Evolutionary conservation across 2,329 filamentous ascomycete genomes (phyloP).

Genomic region (Ophiocordyceps camponoti-floridani): DNA sequence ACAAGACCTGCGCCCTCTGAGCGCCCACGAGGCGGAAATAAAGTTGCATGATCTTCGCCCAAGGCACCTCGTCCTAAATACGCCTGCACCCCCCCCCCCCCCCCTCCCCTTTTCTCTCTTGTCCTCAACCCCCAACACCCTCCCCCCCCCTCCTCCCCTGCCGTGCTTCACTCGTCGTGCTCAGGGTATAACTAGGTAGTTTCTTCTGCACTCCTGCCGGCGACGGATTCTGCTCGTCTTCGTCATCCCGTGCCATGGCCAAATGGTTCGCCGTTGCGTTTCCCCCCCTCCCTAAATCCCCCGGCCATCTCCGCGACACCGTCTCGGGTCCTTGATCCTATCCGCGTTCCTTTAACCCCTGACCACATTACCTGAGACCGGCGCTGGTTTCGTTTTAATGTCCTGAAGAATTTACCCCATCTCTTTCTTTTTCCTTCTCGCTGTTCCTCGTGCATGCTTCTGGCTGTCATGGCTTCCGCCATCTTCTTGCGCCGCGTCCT

Average conservation of each 20-base stretch:
- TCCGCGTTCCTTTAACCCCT: neutral
- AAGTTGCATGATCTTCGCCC: too few relatives aligned
- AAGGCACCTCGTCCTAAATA: too few relatives aligned
- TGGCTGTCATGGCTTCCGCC: neutral
- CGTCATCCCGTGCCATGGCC: neutral
- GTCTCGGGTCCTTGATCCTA: neutral
- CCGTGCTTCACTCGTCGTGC: neutral
- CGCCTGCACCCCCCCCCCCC: too few relatives aligned
- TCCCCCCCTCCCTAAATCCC: neutral
- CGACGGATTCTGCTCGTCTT: neutral
- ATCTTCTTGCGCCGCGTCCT: neutral
- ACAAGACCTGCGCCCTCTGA: too few relatives aligned
- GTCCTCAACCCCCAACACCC: too few relatives aligned
- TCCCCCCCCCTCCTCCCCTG: too few relatives aligned
- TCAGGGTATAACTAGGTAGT: too few relatives aligned
- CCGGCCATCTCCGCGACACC: too few relatives aligned
- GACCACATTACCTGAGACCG: neutral
- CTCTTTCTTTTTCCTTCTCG: neutral
- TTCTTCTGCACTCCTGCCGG: neutral
- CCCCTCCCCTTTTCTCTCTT: neutral
- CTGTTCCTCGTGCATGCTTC: neutral
- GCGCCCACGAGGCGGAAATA: too few relatives aligned
- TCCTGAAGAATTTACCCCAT: neutral
- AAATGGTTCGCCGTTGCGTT: neutral
- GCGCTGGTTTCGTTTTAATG: neutral